phyloP scores from a whole-genome alignment of 192 early-diverging fungal genomes.

The Backusella tarrabulga region DNA sequence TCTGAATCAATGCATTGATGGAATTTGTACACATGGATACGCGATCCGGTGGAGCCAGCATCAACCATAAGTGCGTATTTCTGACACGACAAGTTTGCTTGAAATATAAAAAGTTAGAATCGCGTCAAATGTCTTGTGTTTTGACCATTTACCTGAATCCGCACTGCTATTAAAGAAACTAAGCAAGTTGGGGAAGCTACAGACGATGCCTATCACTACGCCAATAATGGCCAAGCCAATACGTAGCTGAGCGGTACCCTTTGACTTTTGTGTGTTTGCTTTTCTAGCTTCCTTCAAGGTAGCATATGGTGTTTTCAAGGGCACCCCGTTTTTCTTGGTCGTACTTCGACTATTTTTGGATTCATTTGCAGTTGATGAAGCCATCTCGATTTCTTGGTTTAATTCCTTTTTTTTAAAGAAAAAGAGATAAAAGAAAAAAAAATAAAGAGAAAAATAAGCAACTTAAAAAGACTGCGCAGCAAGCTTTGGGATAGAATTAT shows the following conservation, averaged over 20 bases:
- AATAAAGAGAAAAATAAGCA: background rate
- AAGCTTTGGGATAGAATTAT: background rate
- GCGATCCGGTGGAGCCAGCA: slow-evolving; percentile 86
- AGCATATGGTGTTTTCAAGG: background rate
- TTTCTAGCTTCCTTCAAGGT: background rate
- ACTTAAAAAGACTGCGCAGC: background rate
- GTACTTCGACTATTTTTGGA: background rate
- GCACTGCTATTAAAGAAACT: background rate
- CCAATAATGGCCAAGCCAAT: background rate
- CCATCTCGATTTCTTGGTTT: background rate
- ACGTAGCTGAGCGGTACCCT: background rate
- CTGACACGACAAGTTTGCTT: background rate
- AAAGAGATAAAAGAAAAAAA: background rate
- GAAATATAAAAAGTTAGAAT: background rate
- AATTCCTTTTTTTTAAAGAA: background rate
- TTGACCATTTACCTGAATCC: background rate
- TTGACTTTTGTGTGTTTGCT: background rate
- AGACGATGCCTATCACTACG: background rate
- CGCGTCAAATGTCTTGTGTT: background rate
- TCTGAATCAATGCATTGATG: slow-evolving; percentile 64
- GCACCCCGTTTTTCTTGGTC: background rate
- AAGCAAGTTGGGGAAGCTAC: background rate
- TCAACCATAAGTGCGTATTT: slow-evolving; percentile 85
- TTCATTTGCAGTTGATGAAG: background rate
- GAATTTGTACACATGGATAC: slow-evolving; percentile 89